Evolutionary conservation across 257 asterid genomes (phyloP).

Genomic region (Solanum virginianum): DNA sequence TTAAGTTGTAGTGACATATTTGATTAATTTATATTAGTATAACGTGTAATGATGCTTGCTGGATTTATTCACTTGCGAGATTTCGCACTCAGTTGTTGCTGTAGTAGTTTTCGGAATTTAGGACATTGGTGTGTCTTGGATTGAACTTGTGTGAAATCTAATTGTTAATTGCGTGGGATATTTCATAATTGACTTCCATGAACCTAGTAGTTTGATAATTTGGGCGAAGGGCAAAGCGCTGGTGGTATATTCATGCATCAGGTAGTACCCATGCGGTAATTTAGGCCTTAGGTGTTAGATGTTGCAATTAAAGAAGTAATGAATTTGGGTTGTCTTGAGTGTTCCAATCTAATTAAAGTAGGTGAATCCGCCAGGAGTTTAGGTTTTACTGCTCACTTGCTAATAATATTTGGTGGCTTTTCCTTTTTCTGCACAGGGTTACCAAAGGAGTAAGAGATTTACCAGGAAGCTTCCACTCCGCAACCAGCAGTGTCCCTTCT

Average conservation of each 20-base stretch:
- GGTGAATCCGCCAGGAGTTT: not conserved
- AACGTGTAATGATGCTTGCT: not conserved
- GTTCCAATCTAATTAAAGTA: not conserved
- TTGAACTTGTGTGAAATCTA: not conserved
- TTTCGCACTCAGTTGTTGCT: not conserved
- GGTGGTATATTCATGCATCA: not conserved
- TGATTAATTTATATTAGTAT: not conserved
- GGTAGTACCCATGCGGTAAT: not conserved
- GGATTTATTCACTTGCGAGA: not conserved
- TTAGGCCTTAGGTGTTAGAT: not conserved
- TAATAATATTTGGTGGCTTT: not conserved
- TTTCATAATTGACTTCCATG: not conserved
- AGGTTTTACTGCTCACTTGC: not conserved
- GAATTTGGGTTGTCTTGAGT: not conserved
- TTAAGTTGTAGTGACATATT: not conserved
- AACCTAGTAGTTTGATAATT: not conserved
- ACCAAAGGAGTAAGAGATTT: conserved; percentile 62
- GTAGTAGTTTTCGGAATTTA: not conserved
- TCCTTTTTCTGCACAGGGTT: conserved; percentile 25
- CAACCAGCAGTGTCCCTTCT: conserved; percentile 61
- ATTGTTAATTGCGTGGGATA: not conserved
- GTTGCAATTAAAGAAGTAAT: not conserved
- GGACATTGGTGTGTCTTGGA: not conserved
- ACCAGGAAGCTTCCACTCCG: conserved; percentile 68
- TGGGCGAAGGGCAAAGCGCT: not conserved